Conservation (phyloP, 1,139 yeast species). For the Blastobotrys apis region DNA sequence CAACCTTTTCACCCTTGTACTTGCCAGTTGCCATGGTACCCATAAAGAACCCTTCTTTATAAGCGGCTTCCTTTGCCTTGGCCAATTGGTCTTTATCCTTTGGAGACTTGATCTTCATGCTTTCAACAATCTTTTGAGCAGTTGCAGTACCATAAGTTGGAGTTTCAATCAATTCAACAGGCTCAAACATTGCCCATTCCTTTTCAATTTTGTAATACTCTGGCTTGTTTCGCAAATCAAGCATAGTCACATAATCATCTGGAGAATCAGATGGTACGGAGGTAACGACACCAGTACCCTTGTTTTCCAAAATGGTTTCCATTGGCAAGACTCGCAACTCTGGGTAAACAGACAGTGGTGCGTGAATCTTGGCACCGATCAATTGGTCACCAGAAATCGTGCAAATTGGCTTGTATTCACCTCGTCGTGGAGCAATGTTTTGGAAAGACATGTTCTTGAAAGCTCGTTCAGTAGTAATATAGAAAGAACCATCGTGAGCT, state of each 20-base stretch:
- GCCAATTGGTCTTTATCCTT: slow-evolving; percentile 86
- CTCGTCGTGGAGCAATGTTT: slow-evolving; percentile 85
- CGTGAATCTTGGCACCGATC: slow-evolving; percentile 80
- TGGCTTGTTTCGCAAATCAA: slow-evolving; percentile 82
- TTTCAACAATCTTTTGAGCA: slow-evolving; percentile 81
- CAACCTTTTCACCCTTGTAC: slow-evolving; percentile 86
- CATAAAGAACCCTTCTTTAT: slow-evolving; percentile 93
- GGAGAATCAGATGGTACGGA: slow-evolving; percentile 99
- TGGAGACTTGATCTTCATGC: slow-evolving; percentile 89
- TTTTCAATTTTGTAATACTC: slow-evolving; percentile 82
- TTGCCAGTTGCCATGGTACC: slow-evolving; percentile 79
- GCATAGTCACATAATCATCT: slow-evolving; percentile 85
- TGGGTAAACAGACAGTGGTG: slow-evolving; percentile 72
- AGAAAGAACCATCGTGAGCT: slow-evolving; percentile 74
- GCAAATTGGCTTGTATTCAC: slow-evolving; percentile 60
- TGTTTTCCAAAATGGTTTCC: slow-evolving; percentile 92
- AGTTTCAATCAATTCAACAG: slow-evolving; percentile 70
- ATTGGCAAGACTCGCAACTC: slow-evolving; percentile 86
- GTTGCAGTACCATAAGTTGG: slow-evolving; percentile 84
- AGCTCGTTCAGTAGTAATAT: slow-evolving; percentile 91
- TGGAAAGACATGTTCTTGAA: slow-evolving; percentile 97
- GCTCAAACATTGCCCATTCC: slow-evolving; percentile 80
- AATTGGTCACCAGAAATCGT: slow-evolving; percentile 65
- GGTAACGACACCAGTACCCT: slow-evolving; percentile 99
- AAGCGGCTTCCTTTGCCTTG: slow-evolving; percentile 88